phyloP scores from a whole-genome alignment of 345 rosid species.

The Rhodamnia argentea region DNA sequence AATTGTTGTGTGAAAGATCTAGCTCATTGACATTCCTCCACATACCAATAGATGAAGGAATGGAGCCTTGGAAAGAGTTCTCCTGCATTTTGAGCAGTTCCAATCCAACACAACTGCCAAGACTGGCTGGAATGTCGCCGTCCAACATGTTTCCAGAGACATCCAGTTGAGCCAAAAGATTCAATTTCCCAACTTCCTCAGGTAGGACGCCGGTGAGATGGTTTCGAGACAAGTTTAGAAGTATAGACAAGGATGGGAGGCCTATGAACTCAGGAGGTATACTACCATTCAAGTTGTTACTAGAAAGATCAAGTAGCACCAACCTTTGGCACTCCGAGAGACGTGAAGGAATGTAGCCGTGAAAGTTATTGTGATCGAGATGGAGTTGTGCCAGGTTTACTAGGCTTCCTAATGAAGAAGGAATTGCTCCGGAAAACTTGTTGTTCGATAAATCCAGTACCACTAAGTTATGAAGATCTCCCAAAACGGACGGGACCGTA shows the following conservation, averaged over 20 bases:
- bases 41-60: conserved; percentile 2
- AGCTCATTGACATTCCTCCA: background rate
- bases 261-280: background rate
- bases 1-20: conserved; percentile 18
- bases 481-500: conserved; percentile 5
- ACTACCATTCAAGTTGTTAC: conserved; percentile 15
- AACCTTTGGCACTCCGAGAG: background rate
- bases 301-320: background rate
- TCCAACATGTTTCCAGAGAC: conserved; percentile 14
- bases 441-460: background rate
- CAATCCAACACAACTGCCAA: conserved; percentile 6
- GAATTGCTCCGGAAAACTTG: conserved; percentile 4
- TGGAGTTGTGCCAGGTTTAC: background rate
- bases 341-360: conserved; percentile 11
- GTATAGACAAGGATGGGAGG: background rate
- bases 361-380: conserved; percentile 4
- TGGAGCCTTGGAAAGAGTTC: conserved; percentile 8
- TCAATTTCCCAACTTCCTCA: conserved; percentile 2
- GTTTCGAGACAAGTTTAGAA: conserved; percentile 12
- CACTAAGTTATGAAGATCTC: conserved; percentile 5
- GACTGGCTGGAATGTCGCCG: conserved; percentile 8
- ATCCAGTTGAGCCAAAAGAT: conserved; percentile 5
- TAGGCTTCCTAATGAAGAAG: conserved; percentile 12
- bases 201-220: conserved; percentile 10
- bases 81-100: background rate